Evolutionary conservation across 352 stramenopile species (phyloP), one percentile per base, ranked within the genome.

Genomic region (Globisporangium orthogonon): DNA sequence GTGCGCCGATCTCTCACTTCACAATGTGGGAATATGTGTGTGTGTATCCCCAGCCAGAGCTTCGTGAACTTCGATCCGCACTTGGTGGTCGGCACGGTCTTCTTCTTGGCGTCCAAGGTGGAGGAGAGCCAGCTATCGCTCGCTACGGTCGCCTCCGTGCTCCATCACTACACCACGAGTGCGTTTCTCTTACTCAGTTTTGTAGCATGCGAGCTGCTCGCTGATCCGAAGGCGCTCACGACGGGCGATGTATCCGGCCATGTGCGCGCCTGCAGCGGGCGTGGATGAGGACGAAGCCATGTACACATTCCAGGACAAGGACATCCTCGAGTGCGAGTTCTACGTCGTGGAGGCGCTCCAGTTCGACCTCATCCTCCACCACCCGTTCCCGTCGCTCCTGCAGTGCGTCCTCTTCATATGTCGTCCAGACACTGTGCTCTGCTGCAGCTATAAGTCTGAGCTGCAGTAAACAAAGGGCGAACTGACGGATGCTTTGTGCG

Each of bases 241-340:
- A 11, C 10, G 35, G 14, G 11, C 35, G 35, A 15, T 15, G 40
- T 17, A 23, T 23, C 23, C 23, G 11, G n/a, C 2, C 23, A 5
- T 13, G 35, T 10, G 31, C 28, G 15, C 17, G 39, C 45, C 13
- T 44, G 9, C 56, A 95, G 85, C 71, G 49, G 76, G 83, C 29
- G 80, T 92, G 10, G 85, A 95, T 47, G 85, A 95, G 51, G 82
- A 92, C 50, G 85, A 95, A 62, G 76, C 79, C 63, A 87, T 93
- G 76, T 93, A 92, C 65, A 89, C 79, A 11, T 95, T 92, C 61
- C 83, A 89, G 65, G 83, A 95, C 63, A 92, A 92, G 59, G 86
- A 95, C 61, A 91, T 95, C 30, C 76, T 95, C 39, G 86, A 95
- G 60, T 95, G 86, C 74, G 86, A 95, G 68, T 95, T 94, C 60